phyloP scores from a whole-genome alignment of 2,329 filamentous ascomycete species.

The Diaporthe australafricana region DNA sequence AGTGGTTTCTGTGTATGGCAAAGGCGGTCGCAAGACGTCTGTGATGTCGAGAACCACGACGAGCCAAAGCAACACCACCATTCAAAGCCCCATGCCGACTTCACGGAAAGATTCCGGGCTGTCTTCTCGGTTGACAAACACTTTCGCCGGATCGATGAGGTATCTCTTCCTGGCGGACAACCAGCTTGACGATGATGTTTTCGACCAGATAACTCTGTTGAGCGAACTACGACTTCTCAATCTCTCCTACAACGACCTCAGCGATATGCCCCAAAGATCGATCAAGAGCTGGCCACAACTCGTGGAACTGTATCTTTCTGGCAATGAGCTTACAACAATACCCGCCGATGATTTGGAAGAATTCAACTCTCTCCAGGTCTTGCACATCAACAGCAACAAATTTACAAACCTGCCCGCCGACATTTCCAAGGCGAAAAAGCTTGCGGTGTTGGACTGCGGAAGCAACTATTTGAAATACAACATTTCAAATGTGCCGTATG shows the following conservation, averaged over 20 bases:
- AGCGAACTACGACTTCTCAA: constrained; percentile 90
- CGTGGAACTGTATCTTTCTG: constrained; percentile 92
- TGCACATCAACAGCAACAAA: constrained; percentile 97
- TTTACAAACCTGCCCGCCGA: constrained; percentile 97
- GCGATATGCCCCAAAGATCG: constrained; percentile 89
- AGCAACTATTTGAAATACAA: constrained; percentile 98
- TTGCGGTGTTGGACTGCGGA: constrained; percentile 92
- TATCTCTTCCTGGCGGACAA: constrained; percentile 94
- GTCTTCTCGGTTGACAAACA: constrained; percentile 82
- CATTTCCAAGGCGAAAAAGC: constrained; percentile 91
- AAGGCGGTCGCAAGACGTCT: constrained; percentile 86
- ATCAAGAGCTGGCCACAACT: constrained; percentile 92
- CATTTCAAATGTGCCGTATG: constrained; percentile 98
- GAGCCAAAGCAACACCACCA: constrained; percentile 54
- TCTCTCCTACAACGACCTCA: constrained; percentile 93
- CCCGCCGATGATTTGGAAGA: constrained; percentile 96
- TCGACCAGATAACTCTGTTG: constrained; percentile 87
- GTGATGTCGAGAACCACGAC: constrained; percentile 75
- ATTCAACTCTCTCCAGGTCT: constrained; percentile 84
- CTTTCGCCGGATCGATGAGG: constrained; percentile 87
- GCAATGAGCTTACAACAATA: constrained; percentile 91
- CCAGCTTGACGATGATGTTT: constrained; percentile 92
- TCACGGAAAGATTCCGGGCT: constrained; percentile 89
- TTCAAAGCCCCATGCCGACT: constrained; percentile 61
- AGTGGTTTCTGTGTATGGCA: constrained; percentile 82